These are phyloP conservation scores for Tolypocladium guangdongense DNA, from an alignment of 2,329 filamentous ascomycete species.

Conservation along the genomic window DNA sequence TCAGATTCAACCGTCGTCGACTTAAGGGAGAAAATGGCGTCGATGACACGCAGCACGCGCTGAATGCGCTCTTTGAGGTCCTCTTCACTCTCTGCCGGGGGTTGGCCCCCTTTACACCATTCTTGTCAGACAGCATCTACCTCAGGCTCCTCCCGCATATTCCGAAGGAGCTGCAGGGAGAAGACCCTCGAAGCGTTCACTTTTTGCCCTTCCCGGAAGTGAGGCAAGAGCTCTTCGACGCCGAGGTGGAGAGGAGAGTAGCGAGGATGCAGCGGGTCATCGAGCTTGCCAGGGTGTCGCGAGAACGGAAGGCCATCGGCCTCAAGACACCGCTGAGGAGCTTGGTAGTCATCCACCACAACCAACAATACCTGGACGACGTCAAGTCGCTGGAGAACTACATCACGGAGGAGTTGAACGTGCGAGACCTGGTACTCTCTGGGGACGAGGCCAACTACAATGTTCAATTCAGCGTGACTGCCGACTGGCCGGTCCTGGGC, in stretches of 20 bases:
- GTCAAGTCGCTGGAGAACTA: constrained; percentile 78
- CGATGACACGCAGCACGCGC: constrained; percentile 76
- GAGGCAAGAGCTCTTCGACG: constrained; percentile 77
- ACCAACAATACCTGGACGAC: constrained; percentile 75
- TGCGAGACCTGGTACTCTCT: constrained; percentile 74
- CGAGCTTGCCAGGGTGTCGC: constrained; percentile 74
- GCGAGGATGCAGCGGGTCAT: constrained; percentile 92
- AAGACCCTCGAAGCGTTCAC: constrained; percentile 79
- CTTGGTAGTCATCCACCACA: constrained; percentile 77
- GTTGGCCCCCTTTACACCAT: constrained; percentile 89
- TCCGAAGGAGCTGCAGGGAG: constrained; percentile 54
- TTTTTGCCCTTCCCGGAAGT: constrained; percentile 88
- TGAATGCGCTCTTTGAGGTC: constrained; percentile 92
- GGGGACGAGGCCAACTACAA: constrained; percentile 84
- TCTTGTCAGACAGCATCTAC: constrained; percentile 93
- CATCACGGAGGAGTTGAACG: constrained; percentile 83
- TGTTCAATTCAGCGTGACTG: constrained; percentile 79
- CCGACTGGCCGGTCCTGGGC: constrained; percentile 88
- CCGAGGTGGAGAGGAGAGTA: constrained; percentile 75
- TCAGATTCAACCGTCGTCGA: constrained; percentile 83
- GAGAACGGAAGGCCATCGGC: constrained; percentile 74
- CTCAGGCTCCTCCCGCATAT: constrained; percentile 72
- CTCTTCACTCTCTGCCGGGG: constrained; percentile 80
- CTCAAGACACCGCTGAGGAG: constrained; percentile 88
- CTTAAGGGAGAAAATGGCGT: constrained; percentile 83